Conservation (phyloP, 2,329 filamentous ascomycete genomes). For the Phyllosticta capitalensis region DNA sequence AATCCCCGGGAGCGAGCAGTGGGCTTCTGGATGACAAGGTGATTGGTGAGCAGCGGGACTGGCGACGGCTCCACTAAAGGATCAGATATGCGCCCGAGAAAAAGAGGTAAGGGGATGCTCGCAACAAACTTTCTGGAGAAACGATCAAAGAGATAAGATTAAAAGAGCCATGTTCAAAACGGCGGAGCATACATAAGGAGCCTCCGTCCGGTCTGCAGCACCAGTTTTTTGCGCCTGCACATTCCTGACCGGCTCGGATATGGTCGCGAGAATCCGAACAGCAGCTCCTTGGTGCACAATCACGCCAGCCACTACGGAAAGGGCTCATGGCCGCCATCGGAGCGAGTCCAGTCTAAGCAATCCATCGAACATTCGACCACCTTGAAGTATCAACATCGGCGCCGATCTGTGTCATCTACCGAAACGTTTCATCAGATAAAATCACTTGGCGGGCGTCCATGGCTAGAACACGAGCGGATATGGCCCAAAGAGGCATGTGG, state of each 20-base stretch:
- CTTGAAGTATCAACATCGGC: background rate
- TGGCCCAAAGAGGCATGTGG: background rate
- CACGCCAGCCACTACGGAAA: background rate
- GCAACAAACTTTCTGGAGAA: background rate
- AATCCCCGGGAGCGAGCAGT: conserved; percentile 3
- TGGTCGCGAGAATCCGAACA: background rate
- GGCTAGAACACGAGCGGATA: background rate
- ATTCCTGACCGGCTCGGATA: background rate
- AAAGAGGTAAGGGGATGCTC: background rate
- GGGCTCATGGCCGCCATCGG: background rate
- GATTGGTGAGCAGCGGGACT: conserved; percentile 6
- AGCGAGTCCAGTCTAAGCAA: background rate
- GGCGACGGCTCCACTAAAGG: background rate
- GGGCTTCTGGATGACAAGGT: conserved; percentile 4
- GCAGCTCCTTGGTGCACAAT: background rate
- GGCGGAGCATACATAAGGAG: background rate
- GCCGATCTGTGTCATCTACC: background rate
- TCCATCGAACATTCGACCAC: background rate
- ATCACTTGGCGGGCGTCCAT: background rate
- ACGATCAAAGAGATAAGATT: background rate
- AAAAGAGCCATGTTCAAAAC: background rate
- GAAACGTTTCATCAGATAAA: background rate
- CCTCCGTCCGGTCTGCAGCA: background rate
- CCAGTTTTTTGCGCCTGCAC: background rate
- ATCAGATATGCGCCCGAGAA: background rate